A percentile compares a stretch with the other conserved stretches of the same genome.
Conservation (phyloP, 176 grass and related monocot species). For the Panicum miliaceum region DNA sequence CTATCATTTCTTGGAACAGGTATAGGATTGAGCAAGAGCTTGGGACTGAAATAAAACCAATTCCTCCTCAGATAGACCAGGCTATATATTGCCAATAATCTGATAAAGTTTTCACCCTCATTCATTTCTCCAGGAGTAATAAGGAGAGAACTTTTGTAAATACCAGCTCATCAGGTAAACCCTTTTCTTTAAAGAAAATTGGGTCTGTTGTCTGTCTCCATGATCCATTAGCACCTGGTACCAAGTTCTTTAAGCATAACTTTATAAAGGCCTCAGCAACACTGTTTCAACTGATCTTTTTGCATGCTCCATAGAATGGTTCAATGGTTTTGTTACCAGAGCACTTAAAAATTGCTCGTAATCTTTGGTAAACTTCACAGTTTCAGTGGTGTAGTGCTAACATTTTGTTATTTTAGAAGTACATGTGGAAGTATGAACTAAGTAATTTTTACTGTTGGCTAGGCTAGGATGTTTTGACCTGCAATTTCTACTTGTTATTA, state of each 20-base stretch:
- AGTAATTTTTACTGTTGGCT: not conserved
- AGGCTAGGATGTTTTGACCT: not conserved
- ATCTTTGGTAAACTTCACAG: not conserved
- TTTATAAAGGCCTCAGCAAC: not conserved
- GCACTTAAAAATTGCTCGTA: not conserved
- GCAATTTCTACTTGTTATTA: not conserved
- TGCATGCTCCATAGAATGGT: not conserved
- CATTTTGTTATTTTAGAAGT: not conserved
- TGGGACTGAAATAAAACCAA: constrained; percentile 95
- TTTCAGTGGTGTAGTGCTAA: not conserved
- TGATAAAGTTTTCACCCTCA: constrained; percentile 38
- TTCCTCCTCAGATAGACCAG: constrained; percentile 94
- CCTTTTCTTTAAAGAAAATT: not conserved
- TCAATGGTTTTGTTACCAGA: constrained; percentile 9
- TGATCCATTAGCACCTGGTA: not conserved
- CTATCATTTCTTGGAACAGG: constrained; percentile 48
- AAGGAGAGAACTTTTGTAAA: constrained; percentile 71
- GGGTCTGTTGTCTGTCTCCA: constrained; percentile 14
- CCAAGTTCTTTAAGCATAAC: not conserved
- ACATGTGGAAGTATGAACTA: not conserved
- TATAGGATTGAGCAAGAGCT: constrained; percentile 98
- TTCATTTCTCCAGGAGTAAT: constrained; percentile 55
- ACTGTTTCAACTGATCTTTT: not conserved
- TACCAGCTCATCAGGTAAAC: constrained; percentile 69
- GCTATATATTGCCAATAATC: constrained; percentile 87